Evolutionary conservation across 1,284 basidiomycete genomes (phyloP), one percentile per base, ranked within the genome.

Genomic region (Ustilago loliicola): DNA sequence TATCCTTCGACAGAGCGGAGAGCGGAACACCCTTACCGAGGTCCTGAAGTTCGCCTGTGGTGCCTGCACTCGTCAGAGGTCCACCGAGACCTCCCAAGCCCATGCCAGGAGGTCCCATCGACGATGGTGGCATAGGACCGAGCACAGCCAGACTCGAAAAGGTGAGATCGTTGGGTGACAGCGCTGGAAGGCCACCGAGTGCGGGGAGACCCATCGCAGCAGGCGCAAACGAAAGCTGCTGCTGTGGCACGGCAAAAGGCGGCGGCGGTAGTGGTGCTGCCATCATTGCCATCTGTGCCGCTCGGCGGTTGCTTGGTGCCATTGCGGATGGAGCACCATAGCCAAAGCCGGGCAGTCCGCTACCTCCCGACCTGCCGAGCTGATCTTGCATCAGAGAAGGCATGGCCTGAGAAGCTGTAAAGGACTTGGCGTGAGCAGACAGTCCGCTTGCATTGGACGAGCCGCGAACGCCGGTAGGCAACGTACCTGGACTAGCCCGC

Each of bases 21-120:
- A 98, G 89, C 0, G 95, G 94, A 0, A 98, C 90, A 21, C 96
- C 96, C 83, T 93, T 93, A 54, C 96, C 96, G 15, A 97, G 91
- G 25, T 96, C 94, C 54, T 70, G 74, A 66, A 80, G 64, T n/a
- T 59, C 71, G 21, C 61, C 59, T 17, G 64, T 30, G 11, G 61
- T 53, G 38, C 71, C 64, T 47, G 61, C 48, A 30, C 66, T 51
- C 25, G 42, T 59, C 23, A 61, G 47, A 7, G 63, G 30, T 47
- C 45, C 51, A 27, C 63, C 63, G 11, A 38, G 55, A 47, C 32
- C 38, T 34, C 65, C 65, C 58, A 60, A 13, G 21, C 61, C 69
- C 7, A 55, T 53, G 13, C 62, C 54, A 4, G 60, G 56, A 9
- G 65, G 56, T 34, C 68, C 72, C 68, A 70, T 73, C 51, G 72